phyloP scores from a whole-genome alignment of 331 rosid species.

The Malus hybrid region DNA sequence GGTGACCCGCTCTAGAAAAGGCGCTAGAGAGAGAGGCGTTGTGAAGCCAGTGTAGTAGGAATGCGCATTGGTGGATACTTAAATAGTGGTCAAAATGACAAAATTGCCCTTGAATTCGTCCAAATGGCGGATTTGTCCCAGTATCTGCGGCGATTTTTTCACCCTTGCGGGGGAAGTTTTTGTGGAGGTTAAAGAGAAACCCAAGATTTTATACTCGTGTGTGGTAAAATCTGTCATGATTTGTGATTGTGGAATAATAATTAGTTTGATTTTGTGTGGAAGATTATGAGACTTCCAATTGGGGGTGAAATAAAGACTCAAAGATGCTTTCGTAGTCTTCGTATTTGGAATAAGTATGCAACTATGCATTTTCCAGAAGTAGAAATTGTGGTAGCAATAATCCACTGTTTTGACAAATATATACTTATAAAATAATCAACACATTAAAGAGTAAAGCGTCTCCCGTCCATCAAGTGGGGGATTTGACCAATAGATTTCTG shows the following conservation, averaged over 20 bases:
- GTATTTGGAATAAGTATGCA: no score
- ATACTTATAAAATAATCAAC: no score
- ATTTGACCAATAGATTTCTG: no score
- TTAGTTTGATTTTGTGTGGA: neutral
- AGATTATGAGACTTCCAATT: neutral
- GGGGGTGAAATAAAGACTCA: no score
- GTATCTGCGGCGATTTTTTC: conserved; percentile 23
- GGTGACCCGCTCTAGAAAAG: conserved; percentile 9
- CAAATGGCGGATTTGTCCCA: conserved; percentile 13
- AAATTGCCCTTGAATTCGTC: conserved; percentile 7
- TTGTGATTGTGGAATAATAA: neutral
- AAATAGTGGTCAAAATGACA: conserved; percentile 19
- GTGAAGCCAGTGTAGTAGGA: conserved; percentile 29
- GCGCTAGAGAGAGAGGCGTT: conserved; percentile 26
- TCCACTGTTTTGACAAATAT: no score
- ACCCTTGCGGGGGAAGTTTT: neutral
- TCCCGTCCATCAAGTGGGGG: no score
- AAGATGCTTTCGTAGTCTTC: no score
- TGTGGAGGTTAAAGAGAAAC: neutral
- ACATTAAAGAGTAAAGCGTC: no score
- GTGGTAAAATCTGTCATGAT: neutral
- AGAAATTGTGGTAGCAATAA: no score
- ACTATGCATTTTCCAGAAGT: no score
- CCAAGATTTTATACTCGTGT: no score
- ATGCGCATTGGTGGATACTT: conserved; percentile 37